Conservation (phyloP, 2,329 filamentous ascomycete species). For the Microdochium bolleyi region DNA sequence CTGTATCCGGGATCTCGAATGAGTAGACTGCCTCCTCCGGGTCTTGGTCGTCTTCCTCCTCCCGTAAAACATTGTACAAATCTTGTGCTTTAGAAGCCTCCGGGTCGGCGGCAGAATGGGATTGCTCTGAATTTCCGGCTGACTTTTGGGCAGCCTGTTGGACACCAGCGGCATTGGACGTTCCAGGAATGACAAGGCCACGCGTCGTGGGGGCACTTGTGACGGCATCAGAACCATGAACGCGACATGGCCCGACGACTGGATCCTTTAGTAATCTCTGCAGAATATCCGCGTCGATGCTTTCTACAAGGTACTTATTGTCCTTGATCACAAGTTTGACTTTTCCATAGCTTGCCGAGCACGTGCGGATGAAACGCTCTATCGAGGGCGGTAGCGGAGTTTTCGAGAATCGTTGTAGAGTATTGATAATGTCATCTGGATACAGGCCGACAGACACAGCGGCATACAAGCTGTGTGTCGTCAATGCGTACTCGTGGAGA, state of each 20-base stretch:
- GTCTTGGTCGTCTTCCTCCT: conserved; percentile 81
- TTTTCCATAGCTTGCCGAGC: conserved; percentile 87
- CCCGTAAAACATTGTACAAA: conserved; percentile 64
- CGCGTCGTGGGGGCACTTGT: conserved; percentile 81
- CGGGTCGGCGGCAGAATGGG: conserved; percentile 36
- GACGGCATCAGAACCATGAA: conserved; percentile 64
- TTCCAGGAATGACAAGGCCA: conserved; percentile 86
- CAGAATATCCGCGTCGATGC: conserved; percentile 75
- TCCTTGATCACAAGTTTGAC: conserved; percentile 92
- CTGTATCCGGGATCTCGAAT: conserved; percentile 79
- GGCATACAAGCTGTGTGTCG: conserved; percentile 86
- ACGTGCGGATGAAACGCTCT: conserved; percentile 66
- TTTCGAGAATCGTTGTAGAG: conserved; percentile 82
- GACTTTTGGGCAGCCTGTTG: conserved; percentile 55
- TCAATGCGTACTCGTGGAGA: conserved; percentile 90
- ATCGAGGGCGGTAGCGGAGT: conserved; percentile 78
- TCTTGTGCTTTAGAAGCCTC: conserved; percentile 53
- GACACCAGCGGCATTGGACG: conserved; percentile 83
- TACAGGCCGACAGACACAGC: conserved; percentile 88
- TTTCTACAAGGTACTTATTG: conserved; percentile 91
- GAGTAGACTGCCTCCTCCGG: conserved; percentile 75
- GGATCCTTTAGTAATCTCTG: conserved; percentile 80
- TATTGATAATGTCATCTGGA: conserved; percentile 81
- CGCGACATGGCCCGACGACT: conserved; percentile 69
- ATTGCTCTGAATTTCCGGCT: conserved; percentile 18